Conservation (phyloP, 1,139 yeast species). For the Tardiomyces blankii region DNA sequence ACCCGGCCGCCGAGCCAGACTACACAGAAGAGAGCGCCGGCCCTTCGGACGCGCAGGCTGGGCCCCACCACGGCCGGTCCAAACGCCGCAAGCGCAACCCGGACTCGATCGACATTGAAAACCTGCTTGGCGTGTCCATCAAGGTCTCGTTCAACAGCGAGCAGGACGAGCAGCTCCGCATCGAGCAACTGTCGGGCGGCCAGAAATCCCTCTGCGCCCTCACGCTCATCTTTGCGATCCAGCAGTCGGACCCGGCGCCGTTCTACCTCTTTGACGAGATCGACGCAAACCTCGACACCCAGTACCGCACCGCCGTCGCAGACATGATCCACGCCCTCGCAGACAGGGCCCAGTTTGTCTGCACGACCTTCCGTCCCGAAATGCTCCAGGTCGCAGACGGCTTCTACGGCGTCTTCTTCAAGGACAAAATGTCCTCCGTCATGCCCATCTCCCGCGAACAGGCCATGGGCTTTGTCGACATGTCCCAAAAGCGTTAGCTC, state of each 20-base stretch:
- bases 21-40: conserved; percentile 5
- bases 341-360: conserved; percentile 58
- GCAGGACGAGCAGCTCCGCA: conserved; percentile 74
- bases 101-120: conserved; percentile 30
- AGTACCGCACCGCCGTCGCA: conserved; percentile 85
- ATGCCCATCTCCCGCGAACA: conserved; percentile 58
- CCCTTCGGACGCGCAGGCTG: neutral
- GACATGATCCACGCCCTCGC: conserved; percentile 57
- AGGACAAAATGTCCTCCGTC: conserved; percentile 73
- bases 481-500: neutral
- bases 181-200: conserved; percentile 92
- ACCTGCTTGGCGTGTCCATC: conserved; percentile 74
- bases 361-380: conserved; percentile 93
- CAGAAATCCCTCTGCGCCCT: conserved; percentile 93
- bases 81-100: neutral
- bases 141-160: conserved; percentile 86
- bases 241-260: conserved; percentile 93
- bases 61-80: neutral
- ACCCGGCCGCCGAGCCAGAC: conserved; percentile 15
- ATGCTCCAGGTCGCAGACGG: conserved; percentile 80
- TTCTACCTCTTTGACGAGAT: conserved; percentile 92
- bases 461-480: conserved; percentile 69
- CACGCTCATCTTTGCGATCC: conserved; percentile 86
- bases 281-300: conserved; percentile 91
- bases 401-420: conserved; percentile 79